Base-by-base conservation (phyloP, 2,329 filamentous ascomycete genomes). In the Tolypocladium amazonense region DNA sequence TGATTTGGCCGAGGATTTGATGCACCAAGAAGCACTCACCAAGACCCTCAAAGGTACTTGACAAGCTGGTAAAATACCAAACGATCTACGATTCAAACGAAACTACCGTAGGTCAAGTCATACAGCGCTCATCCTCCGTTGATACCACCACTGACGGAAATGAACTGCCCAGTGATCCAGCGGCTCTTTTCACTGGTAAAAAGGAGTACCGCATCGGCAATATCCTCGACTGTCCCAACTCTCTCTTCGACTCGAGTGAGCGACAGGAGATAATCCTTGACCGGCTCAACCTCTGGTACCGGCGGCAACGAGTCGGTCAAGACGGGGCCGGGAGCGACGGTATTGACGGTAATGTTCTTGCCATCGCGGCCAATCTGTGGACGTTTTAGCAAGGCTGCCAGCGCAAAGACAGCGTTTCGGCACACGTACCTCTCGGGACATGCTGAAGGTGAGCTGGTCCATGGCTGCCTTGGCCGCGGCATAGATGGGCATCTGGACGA, bases 151-250 rank as follows among this genome's bases (percentile, higher is more conserved):
- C 64, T 64, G 23, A 59, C 63, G 0, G 64, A 65, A 37, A 65
- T 64, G 27, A 62, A 63, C 38, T 64, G 61, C 11, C 60, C 63
- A 3, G 64, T 64, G 37, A 65, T 63, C 64, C 63, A 65, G 37
- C 63, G 62, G 18, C 60, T 61, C 58, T 63, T 64, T 27, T 65
- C 63, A 33, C 57, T 62, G 1, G 59, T 55, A 52, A 65, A 45
- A 12, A 64, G 57, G 14, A 65, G 47, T 2, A 59, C 61, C 5
- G 59, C 56, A 38, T 58, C 56, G 4, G 37, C 12, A 33, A 53
- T 41, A 41, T 14, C 41, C 45, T 35, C 43, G 4, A 47, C 43
- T 4, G 43, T 47, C 11, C 43, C 43, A 14, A 47, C 3, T 12
- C 43, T 47, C 43, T 25, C 43, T 25, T 47, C 43, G 11, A 25